Evolutionary conservation across 2,329 filamentous ascomycete genomes (phyloP).

Genomic region (Fusarium pseudograminearum): DNA sequence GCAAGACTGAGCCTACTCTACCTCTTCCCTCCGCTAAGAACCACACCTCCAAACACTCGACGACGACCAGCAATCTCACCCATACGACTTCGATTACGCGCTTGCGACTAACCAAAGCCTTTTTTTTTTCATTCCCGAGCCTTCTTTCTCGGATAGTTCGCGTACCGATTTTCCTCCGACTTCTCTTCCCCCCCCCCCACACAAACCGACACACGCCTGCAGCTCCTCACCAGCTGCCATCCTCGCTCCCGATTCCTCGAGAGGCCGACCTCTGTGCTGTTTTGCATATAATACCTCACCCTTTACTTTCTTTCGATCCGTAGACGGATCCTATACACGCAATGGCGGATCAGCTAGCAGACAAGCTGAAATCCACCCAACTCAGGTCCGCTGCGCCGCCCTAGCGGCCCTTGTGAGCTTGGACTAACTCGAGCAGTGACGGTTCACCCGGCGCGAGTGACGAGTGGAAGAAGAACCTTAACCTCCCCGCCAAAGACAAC

Average conservation of each 20-base stretch:
- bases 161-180: slow-evolving; percentile 36
- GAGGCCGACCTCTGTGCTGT: slow-evolving; percentile 38
- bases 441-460: slow-evolving; percentile 60
- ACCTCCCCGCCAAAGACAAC: slow-evolving; percentile 78
- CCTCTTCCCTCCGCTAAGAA: slow-evolving; percentile 42
- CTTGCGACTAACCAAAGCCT: slow-evolving; percentile 30
- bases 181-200: slow-evolving; percentile 28
- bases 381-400: slow-evolving; percentile 54
- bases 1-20: slow-evolving; percentile 47
- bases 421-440: slow-evolving; percentile 60
- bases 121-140: slow-evolving; percentile 19
- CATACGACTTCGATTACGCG: slow-evolving; percentile 34
- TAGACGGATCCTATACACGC: slow-evolving; percentile 48
- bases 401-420: slow-evolving; percentile 42
- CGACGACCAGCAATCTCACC: slow-evolving; percentile 33
- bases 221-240: slow-evolving; percentile 42
- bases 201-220: slow-evolving; percentile 26
- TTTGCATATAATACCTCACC: slow-evolving; percentile 42
- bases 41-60: slow-evolving; percentile 21
- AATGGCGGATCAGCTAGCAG: slow-evolving; percentile 61
- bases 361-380: slow-evolving; percentile 58
- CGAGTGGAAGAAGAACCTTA: slow-evolving; percentile 81
- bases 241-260: slow-evolving; percentile 22
- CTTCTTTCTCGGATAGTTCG: slow-evolving; percentile 36
- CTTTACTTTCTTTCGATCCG: slow-evolving; percentile 41